phyloP scores from a whole-genome alignment of 768 basidiomycete genomes.

The Hericium alpestre region DNA sequence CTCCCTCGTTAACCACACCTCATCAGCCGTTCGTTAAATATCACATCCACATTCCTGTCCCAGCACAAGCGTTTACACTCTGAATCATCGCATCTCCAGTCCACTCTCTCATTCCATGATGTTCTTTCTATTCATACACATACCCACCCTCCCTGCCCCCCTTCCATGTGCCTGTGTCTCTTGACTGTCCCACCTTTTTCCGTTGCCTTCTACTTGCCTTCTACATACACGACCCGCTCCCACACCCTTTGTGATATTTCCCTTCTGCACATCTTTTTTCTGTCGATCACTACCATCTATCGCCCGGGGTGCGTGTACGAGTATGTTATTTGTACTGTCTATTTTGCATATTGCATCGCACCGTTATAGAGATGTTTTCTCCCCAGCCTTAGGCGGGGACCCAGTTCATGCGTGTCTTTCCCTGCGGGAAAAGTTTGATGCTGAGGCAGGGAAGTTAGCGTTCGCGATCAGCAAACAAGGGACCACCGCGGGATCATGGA shows the following conservation, averaged over 20 bases:
- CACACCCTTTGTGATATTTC: neutral
- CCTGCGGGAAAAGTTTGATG: too few relatives aligned
- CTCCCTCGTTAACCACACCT: neutral
- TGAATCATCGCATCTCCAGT: neutral
- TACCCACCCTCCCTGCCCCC: neutral
- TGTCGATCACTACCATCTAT: slow-evolving; percentile 3
- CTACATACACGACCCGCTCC: neutral
- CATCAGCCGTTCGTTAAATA: neutral
- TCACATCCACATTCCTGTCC: neutral
- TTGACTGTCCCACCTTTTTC: neutral
- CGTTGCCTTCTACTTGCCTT: neutral
- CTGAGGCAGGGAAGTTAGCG: too few relatives aligned
- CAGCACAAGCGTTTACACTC: neutral
- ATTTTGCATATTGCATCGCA: slow-evolving; percentile 3
- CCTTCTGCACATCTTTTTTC: slow-evolving; percentile 1
- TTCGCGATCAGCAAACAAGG: too few relatives aligned
- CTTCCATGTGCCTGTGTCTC: neutral
- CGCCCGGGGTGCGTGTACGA: slow-evolving; percentile 10
- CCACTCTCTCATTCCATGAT: neutral
- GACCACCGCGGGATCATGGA: too few relatives aligned
- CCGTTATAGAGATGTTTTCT: slow-evolving; percentile 4
- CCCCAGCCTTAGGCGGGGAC: too few relatives aligned
- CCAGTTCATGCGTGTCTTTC: too few relatives aligned
- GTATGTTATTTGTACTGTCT: slow-evolving; percentile 16
- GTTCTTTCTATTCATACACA: neutral